Conservation (phyloP, 495 filamentous ascomycete genomes). For the Aspergillus baeticus region DNA sequence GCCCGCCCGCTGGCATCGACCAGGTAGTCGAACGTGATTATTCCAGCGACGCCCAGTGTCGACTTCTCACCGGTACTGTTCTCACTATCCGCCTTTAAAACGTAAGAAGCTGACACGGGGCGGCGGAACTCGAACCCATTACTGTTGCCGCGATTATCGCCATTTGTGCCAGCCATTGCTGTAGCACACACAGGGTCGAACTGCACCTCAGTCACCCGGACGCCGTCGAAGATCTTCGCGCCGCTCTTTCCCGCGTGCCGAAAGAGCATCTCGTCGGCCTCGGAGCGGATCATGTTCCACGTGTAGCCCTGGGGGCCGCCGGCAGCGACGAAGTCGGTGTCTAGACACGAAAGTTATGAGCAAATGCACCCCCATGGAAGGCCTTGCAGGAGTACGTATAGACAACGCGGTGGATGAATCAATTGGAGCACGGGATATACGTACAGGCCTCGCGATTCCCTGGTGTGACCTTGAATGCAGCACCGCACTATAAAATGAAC, state of each 20-base stretch:
- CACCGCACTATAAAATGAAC: slow-evolving; percentile 32
- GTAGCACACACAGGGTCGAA: too few relatives aligned
- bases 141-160: too few relatives aligned
- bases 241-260: slow-evolving; percentile 42
- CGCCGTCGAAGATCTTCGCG: slow-evolving; percentile 36
- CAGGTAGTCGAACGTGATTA: background rate
- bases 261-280: slow-evolving; percentile 49
- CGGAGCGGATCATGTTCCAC: slow-evolving; percentile 52
- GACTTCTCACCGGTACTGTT: too few relatives aligned
- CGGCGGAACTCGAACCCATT: too few relatives aligned
- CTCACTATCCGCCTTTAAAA: background rate
- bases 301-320: slow-evolving; percentile 37
- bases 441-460: slow-evolving; percentile 13
- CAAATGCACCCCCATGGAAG: too few relatives aligned
- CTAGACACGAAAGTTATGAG: slow-evolving; percentile 11
- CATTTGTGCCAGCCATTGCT: too few relatives aligned
- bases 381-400: too few relatives aligned
- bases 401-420: too few relatives aligned
- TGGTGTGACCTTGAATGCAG: slow-evolving; percentile 42
- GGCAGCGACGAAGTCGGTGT: slow-evolving; percentile 45
- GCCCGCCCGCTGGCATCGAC: background rate
- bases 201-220: background rate
- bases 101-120: background rate
- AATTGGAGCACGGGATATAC: background rate
- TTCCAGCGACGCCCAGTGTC: too few relatives aligned